These are phyloP conservation scores for Luffa aegyptiaca DNA, from an alignment of 306 rosid genomes.

Conservation along the genomic window DNA sequence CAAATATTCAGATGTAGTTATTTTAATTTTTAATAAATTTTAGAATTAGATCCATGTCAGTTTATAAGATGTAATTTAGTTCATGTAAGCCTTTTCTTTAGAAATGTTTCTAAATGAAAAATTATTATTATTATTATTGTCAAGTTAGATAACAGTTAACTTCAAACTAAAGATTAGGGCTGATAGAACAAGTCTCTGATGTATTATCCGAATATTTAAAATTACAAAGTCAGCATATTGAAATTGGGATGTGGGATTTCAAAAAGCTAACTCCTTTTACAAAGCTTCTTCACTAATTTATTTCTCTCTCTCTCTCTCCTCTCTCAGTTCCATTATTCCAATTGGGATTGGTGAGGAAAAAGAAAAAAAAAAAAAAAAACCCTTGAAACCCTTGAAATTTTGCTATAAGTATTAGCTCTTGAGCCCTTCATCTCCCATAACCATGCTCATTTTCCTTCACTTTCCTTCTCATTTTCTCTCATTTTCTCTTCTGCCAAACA, in stretches of 20 bases:
- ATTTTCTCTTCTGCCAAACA: neutral
- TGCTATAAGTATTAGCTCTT: slow-evolving; percentile 27
- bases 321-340: neutral
- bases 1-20: no score
- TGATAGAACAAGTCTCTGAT: no score
- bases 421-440: neutral
- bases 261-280: neutral
- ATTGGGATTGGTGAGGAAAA: neutral
- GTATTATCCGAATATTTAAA: no score
- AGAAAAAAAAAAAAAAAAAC: neutral
- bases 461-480: slow-evolving; percentile 9
- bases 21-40: no score
- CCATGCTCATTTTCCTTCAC: slow-evolving; percentile 3
- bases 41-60: no score
- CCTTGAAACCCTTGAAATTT: slow-evolving; percentile 18
- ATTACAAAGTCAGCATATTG: neutral
- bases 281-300: neutral
- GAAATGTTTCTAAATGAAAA: no score
- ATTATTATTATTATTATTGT: no score
- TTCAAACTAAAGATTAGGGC: no score
- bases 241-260: neutral
- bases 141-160: no score
- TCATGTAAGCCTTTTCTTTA: no score
- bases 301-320: neutral
- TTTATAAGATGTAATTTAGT: no score